Base-by-base conservation (phyloP, 352 stramenopile genomes). In the Globisporangium camurandrum region DNA sequence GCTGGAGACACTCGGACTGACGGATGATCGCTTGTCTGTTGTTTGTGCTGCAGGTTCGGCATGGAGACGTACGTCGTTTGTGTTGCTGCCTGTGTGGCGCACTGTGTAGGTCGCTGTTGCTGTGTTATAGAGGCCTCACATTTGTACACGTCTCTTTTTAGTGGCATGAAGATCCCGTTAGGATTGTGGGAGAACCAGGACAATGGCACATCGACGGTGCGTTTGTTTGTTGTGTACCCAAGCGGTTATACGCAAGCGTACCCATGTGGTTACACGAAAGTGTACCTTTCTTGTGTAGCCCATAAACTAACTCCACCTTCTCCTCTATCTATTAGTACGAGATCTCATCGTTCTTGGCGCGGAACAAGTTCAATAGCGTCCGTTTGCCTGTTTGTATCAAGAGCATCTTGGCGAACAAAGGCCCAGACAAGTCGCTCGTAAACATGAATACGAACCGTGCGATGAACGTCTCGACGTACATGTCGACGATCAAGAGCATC, bases 321-420 rank as follows among this genome's bases (percentile, higher is more conserved):
- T 14, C 2, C 17, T 22, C 23, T 27, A 16, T 2, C 20, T 31
- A 22, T 26, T 34, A 71, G 54, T 88, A 88, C 46, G 67, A 88
- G 27, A 51, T 88, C 11, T 71, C 77, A 0, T 66, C 61, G 4
- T 88, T 86, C 54, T 39, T 88, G 34, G 49, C 70, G 7, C 59
- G 62, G 8, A 88, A 88, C 68, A 88, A 86, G 38, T 88, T 82
- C 66, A 86, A 88, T n/a, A n/a, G n/a, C n/a, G n/a, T n/a, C n/a
- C n/a, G n/a, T n/a, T n/a, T n/a, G n/a, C n/a, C 30, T 34, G 44
- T 75, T 59, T 5, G 74, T 86, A 76, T 85, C 43, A 69, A 68
- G 42, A 67, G 62, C 46, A 71, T 85, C 20, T 27, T 88, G 2
- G 62, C 64, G 2, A 60, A 86, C 51, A 65, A 51, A 0, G 34